phyloP scores from a whole-genome alignment of 1,284 basidiomycete species.

The Wallemia mellicola region DNA sequence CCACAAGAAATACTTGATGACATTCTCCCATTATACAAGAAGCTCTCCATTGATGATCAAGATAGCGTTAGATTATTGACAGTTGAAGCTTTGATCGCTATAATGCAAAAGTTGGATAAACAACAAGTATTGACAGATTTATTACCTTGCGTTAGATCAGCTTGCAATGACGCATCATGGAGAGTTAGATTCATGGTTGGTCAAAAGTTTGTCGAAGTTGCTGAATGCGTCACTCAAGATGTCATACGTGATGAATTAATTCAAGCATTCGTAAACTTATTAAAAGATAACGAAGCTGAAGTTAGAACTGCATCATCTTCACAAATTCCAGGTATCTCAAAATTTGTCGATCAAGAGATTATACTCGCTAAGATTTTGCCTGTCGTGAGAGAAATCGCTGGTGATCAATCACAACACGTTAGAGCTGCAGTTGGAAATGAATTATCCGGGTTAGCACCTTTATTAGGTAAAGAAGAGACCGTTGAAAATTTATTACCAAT shows the following conservation, averaged over 20 bases:
- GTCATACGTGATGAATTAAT: constrained; percentile 85
- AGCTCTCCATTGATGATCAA: constrained; percentile 85
- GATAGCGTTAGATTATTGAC: constrained; percentile 91
- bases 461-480: constrained; percentile 77
- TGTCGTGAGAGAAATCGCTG: constrained; percentile 81
- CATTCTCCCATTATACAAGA: constrained; percentile 72
- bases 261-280: constrained; percentile 63
- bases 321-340: constrained; percentile 94
- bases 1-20: constrained; percentile 31
- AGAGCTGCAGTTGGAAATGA: constrained; percentile 86
- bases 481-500: constrained; percentile 89
- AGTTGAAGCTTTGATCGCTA: constrained; percentile 80
- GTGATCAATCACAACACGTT: constrained; percentile 87
- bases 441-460: constrained; percentile 86
- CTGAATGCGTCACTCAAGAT: constrained; percentile 65
- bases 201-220: constrained; percentile 85
- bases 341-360: constrained; percentile 74
- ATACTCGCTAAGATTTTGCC: constrained; percentile 79
- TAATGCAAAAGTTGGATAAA: constrained; percentile 54
- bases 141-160: constrained; percentile 46
- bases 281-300: constrained; percentile 98
- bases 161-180: constrained; percentile 90
- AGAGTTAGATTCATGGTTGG: constrained; percentile 97
- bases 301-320: constrained; percentile 85
- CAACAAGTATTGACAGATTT: constrained; percentile 74